Base-by-base conservation (phyloP, 345 rosid species). In the Gossypium herbaceum region DNA sequence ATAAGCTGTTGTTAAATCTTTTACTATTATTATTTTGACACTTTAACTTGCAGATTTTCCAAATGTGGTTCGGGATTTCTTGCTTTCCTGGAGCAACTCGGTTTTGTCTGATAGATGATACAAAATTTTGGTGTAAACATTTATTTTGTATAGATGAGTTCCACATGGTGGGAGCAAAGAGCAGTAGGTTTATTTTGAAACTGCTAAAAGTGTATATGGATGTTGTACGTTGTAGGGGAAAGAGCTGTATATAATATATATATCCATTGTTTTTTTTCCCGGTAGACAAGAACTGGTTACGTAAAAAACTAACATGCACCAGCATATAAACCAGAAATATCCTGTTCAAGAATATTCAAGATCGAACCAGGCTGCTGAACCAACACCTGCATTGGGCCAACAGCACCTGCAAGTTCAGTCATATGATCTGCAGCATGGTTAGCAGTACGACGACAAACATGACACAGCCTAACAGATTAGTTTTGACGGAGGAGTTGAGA, bases 41-140 rank as follows among this genome's bases (percentile, higher is more conserved):
- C 56, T 57, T 75, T 7, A 24, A 73, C 29, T 69, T 80, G 85
- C 88, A 94, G 98, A 91, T 80, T 25, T 94, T 22, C 98, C 98
- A 1, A 84, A 82, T 59, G 87, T 91, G n/a, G 77, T 89, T 56
- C 89, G 97, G 47, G 97, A 92, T 80, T 74, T 91, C 45, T 79
- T 88, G 82, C 86, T 92, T 68, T 89, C 91, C 44, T 92, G 98
- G 98, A 88, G 90, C 57, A 89, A 89, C 77, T 86, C 97, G 2
- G 77, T 92, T 43, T 79, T 94, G 58, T 89, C 88, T 0, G 92
- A 86, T 76, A 84, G 92, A 76, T 89, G 75, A 81, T 43, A 27
- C 59, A 27, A 12, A 25, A 48, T 29, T 60, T 71, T 55, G 51
- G 39, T 20, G 29, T n/a, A 12, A 25, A 67, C 71, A 22, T 20